phyloP scores from a whole-genome alignment of 169 alveolate species.

The Cryptosporidium sp. region DNA sequence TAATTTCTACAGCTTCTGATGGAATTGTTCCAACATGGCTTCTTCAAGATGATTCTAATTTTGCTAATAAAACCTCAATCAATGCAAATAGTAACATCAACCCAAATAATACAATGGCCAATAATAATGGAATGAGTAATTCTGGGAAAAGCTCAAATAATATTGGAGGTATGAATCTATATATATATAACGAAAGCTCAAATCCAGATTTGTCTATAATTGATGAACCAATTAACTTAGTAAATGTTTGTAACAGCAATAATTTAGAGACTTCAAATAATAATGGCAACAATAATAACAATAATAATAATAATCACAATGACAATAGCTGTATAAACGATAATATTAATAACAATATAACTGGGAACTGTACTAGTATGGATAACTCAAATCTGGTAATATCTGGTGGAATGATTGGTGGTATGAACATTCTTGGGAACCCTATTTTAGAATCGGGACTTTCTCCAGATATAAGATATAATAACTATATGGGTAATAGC shows the following conservation, averaged over 20 bases:
- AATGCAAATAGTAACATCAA: conserved; percentile 11
- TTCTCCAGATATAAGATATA: conserved; percentile 8
- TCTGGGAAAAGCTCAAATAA: not conserved
- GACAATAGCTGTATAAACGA: not conserved
- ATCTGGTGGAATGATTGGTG: conserved; percentile 4
- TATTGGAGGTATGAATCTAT: not conserved
- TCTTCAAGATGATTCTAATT: conserved; percentile 67
- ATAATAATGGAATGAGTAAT: not conserved
- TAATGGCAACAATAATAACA: not conserved
- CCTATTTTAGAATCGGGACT: conserved; percentile 16
- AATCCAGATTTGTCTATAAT: conserved; percentile 4
- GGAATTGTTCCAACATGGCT: conserved; percentile 76
- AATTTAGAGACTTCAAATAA: not conserved
- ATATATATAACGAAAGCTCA: conserved; percentile 9
- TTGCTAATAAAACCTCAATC: conserved; percentile 64
- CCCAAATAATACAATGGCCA: not conserved
- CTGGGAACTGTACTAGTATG: not conserved
- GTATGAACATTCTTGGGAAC: not conserved
- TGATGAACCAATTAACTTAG: conserved; percentile 3
- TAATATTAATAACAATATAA: not conserved
- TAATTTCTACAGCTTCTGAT: conserved; percentile 72
- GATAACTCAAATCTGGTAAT: conserved; percentile 3
- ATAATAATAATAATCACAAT: conserved; percentile 9
- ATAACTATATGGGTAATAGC: not conserved
- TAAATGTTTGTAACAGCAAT: conserved; percentile 1